Evolutionary conservation across 192 early-diverging fungal species (phyloP), one percentile per base, ranked within the genome.

Genomic region (Coemansia sp.): DNA sequence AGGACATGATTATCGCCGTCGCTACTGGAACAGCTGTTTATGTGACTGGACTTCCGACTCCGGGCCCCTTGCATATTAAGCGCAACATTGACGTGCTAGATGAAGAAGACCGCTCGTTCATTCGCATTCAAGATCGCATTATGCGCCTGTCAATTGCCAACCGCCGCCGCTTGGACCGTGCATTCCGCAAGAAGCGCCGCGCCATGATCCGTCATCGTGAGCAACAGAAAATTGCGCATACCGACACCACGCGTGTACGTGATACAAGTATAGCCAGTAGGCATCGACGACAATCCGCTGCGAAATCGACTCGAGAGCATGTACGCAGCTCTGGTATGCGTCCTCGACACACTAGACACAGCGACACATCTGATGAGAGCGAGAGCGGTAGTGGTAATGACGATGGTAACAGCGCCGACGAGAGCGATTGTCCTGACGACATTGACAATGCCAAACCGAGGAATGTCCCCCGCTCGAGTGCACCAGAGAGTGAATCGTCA

Each of bases 11-110:
- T 78, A 73, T 90, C 75, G 91, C 90, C 10, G 83, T 90, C 8
- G 91, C 91, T 0, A 89, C 88, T 21, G 91, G 91, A 30, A 94
- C 92, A 0, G 92, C 90, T 3, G 69, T 89, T 32, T 91, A 89
- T 49, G 81, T 92, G 4, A 85, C 85, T 1, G 92, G 90, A 0
- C 77, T 94, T 4, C 91, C 93, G 19, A 82, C 86, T 3, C 92
- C 92, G 39, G 85, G 89, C 14, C 75, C 91, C 0, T 69, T 93
- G 33, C 88, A 90, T 60, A 89, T 94, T 8, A 86, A 89, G 23
- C 82, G 92, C 47, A 93, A 89, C 46, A 77, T 93, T 19, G 89
- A 88, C 44, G 88, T 90, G 39, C 75, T 90, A 43, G 88, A 94
- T 49, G 89, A 91, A 30, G 91, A 92, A 69, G 91, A 92, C 67